Conservation (phyloP, 2,329 filamentous ascomycete species). For the Pseudogymnoascus sp. region DNA sequence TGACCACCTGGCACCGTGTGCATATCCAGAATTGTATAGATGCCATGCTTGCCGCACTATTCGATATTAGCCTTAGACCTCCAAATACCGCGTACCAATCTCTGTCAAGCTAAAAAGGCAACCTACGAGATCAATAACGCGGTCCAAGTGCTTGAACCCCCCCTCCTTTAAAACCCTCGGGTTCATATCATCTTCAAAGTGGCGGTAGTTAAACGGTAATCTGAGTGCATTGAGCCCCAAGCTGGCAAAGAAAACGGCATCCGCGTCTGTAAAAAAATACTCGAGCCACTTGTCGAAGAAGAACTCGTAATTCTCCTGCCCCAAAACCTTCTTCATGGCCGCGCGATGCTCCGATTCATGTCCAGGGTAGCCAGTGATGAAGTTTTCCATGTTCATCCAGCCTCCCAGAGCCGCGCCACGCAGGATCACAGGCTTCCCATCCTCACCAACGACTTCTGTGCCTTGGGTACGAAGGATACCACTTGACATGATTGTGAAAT, state of each 20-base stretch:
- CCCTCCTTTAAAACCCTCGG: conserved; percentile 35
- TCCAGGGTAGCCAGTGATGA: conserved; percentile 42
- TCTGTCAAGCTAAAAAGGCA: neutral
- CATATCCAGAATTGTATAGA: conserved; percentile 43
- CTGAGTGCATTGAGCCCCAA: conserved; percentile 39
- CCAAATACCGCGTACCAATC: conserved; percentile 13
- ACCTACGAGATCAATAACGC: conserved; percentile 32
- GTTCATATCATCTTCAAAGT: conserved; percentile 41
- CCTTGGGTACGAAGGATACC: conserved; percentile 29
- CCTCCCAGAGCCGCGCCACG: conserved; percentile 8
- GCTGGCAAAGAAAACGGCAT: conserved; percentile 40
- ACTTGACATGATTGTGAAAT: conserved; percentile 17
- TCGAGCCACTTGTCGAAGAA: conserved; percentile 41
- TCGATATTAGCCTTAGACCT: neutral
- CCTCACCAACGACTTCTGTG: conserved; percentile 28
- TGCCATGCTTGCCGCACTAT: conserved; percentile 31
- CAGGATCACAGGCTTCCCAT: conserved; percentile 21
- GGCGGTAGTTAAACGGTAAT: conserved; percentile 32
- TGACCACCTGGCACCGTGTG: conserved; percentile 41
- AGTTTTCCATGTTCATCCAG: conserved; percentile 35
- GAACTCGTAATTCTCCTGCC: conserved; percentile 38
- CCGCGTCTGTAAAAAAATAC: conserved; percentile 39
- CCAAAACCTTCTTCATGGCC: conserved; percentile 37
- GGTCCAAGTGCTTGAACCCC: conserved; percentile 39
- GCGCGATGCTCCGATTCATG: conserved; percentile 38